Evolutionary conservation across 805 yeast species (phyloP), one percentile per base, ranked within the genome.

Genomic region (Metschnikowia bowlesiae): DNA sequence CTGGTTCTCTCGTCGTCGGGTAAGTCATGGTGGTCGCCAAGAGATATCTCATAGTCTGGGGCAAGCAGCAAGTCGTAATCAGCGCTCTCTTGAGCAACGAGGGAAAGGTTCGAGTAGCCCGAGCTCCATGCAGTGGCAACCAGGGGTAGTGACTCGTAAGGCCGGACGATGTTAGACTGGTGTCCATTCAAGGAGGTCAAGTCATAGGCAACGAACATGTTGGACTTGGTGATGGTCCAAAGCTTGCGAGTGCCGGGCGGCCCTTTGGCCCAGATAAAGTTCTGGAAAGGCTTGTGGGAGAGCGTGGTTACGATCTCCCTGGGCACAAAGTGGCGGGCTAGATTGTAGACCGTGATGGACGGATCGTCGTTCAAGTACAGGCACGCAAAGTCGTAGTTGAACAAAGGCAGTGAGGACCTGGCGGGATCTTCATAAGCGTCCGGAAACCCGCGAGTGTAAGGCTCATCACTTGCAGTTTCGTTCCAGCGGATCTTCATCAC

Each of bases 401-500:
- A 66, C 13, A 85, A 69, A 1, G 71, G 58, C 39, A 48, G 40
- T 33, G 45, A 34, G 39, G 50, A 45, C 36, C 14, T 46, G 16
- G 36, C 46, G 31, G 38, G 60, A 63, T 30, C 70, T 67, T 31
- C 64, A 56, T 47, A 62, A 31, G 43, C 44, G 22, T 41, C 47
- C 9, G 47, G 45, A 18, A 40, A 31, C 44, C 53, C 39, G 18
- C 39, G 14, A 13, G 47, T 35, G 68, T 70, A 10, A 78, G 74
- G 53, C 78, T 45, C 47, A 8, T 40, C 53, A 38, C 46, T 50
- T n/a, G 68, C 59, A 35, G 65, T 62, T 3, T 62, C 61, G 48
- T 67, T 61, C 91, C 96, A 89, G 30, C 84, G 66, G 0, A 85
- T 90, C 57, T 83, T 86, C 57, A 85, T 81, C 1, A 92, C 85